These are phyloP conservation scores for Phytophthora syringae DNA, from an alignment of 352 stramenopile species.

Conservation along the genomic window DNA sequence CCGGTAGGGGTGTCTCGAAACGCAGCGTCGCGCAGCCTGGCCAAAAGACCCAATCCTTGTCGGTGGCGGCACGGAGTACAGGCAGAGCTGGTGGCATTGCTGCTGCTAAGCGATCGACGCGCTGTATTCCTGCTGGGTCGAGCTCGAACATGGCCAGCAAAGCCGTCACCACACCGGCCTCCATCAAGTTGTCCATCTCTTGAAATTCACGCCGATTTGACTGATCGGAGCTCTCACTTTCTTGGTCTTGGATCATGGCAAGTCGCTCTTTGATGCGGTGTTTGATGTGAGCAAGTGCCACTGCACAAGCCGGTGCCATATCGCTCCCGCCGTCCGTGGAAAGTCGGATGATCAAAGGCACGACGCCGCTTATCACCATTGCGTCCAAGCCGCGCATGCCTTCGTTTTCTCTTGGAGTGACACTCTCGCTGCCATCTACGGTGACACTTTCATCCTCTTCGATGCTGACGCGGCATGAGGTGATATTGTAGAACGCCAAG, in stretches of 20 bases:
- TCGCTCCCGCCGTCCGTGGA: conserved; percentile 53
- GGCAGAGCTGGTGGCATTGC: conserved; percentile 54
- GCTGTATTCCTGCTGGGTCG: conserved; percentile 67
- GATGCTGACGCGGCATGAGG: conserved; percentile 42
- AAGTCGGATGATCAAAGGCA: conserved; percentile 71
- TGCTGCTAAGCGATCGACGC: conserved; percentile 67
- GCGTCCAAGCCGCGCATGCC: conserved; percentile 47
- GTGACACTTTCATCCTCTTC: conserved; percentile 14
- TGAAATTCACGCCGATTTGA: conserved; percentile 22
- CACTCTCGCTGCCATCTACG: background rate
- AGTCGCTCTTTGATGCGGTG: conserved; percentile 65
- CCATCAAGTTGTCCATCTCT: conserved; percentile 63
- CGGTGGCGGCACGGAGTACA: conserved; percentile 38
- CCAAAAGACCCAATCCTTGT: conserved; percentile 67
- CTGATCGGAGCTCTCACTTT: conserved; percentile 4
- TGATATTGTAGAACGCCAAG: conserved; percentile 80
- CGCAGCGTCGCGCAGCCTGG: conserved; percentile 45
- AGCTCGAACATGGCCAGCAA: conserved; percentile 84
- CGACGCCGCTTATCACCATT: conserved; percentile 57
- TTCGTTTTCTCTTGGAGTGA: conserved; percentile 20
- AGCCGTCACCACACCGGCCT: conserved; percentile 71
- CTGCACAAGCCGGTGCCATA: conserved; percentile 73
- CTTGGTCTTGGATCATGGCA: conserved; percentile 27
- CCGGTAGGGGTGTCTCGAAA: conserved; percentile 50
- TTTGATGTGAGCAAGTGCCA: conserved; percentile 81